Conservation (phyloP, 192 early-diverging fungal genomes). For the Entomortierella lignicola region DNA sequence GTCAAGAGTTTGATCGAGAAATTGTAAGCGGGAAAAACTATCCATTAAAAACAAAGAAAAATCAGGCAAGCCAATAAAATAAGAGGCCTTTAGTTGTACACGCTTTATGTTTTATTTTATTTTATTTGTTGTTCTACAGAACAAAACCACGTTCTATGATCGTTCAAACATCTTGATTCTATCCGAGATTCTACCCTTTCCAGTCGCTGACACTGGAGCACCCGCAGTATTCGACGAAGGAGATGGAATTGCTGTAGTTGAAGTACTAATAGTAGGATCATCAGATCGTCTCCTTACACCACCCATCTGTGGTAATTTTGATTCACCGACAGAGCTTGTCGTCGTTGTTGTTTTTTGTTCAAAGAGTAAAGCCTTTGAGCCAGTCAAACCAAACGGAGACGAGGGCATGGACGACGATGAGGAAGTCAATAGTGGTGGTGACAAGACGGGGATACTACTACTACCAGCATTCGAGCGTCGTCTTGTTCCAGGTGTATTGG, state of each 20-base stretch:
- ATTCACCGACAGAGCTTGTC: not conserved
- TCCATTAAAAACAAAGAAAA: not conserved
- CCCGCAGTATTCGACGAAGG: no score
- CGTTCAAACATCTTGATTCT: slow-evolving; percentile 30
- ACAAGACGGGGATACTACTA: slow-evolving; percentile 5
- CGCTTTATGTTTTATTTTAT: not conserved
- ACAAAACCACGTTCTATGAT: not conserved
- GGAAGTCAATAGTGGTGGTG: no score
- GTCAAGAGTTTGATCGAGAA: slow-evolving; percentile 43
- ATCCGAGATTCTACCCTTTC: slow-evolving; percentile 22
- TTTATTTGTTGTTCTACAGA: not conserved
- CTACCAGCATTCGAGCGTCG: slow-evolving; percentile 1
- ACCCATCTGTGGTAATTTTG: slow-evolving; percentile 3
- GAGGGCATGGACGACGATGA: no score
- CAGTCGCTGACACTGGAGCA: not conserved
- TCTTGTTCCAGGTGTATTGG: not conserved
- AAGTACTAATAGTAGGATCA: not conserved
- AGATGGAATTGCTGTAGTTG: no score
- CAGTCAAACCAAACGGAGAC: no score
- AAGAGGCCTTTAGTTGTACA: no score
- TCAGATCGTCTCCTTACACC: not conserved
- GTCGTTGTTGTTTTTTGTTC: not conserved
- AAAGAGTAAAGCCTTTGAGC: not conserved
- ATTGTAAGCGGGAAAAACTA: slow-evolving; percentile 16
- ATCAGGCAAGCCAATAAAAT: not conserved